Evolutionary conservation across 768 basidiomycete species (phyloP).

Genomic region (Gyrodon lividus): DNA sequence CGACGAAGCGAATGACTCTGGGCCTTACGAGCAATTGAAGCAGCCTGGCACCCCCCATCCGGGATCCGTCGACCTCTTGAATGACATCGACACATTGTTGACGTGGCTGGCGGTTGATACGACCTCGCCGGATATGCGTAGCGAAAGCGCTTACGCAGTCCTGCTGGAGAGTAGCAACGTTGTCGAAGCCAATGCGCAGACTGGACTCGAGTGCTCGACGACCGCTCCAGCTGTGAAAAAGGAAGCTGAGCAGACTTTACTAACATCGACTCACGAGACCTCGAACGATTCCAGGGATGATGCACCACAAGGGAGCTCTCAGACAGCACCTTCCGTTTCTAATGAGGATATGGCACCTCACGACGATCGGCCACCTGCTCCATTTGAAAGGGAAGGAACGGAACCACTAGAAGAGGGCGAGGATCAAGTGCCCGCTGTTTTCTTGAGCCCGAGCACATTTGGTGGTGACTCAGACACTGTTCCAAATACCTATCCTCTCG

Average conservation of each 20-base stretch:
- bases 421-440: not conserved
- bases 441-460: not conserved
- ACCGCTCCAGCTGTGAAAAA: no score
- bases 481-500: no score
- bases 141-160: no score
- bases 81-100: slow-evolving; percentile 10
- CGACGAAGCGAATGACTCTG: no score
- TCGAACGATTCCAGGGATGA: not conserved
- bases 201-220: no score
- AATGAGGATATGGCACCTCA: not conserved
- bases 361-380: not conserved
- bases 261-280: not conserved
- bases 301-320: not conserved
- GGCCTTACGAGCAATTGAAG: no score
- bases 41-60: not conserved
- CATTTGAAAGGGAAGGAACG: not conserved
- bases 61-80: slow-evolving; percentile 2
- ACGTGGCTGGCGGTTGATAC: not conserved
- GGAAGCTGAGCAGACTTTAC: not conserved
- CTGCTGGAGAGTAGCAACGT: no score
- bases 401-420: slow-evolving; percentile 1
- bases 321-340: not conserved
- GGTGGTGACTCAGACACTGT: no score
- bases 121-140: no score
- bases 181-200: no score